Evolutionary conservation across 345 rosid genomes (phyloP), one percentile per base, ranked within the genome.

Genomic region (Populus pruinosa): DNA sequence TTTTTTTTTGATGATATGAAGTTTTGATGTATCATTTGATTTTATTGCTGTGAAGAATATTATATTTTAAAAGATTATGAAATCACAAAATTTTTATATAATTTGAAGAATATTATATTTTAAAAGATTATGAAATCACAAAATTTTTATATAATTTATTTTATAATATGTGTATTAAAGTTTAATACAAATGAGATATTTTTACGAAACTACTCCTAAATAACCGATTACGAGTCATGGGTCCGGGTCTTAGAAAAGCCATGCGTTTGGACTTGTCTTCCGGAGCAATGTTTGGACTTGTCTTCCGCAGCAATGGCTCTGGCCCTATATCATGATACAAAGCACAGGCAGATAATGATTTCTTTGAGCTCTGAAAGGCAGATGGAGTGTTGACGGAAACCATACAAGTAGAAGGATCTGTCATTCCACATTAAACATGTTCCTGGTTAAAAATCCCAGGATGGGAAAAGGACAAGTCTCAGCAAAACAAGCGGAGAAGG

Each of bases 281-380:
- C 97, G 86, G 66, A 96, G 91, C 99, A 98, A 94, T 73, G 97
- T 94, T 98, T 41, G 94, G 87, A 84, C 94, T 96, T 72, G 98
- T 88, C 90, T 96, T 96, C 79, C 97, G 86, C 63, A 96, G 91
- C 99, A 98, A 94, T 73, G 97, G 95, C 71, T 92, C 97, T 64
- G 95, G 92, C 81, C 98, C 99, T 78, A 86, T 91, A 83, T 96
- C 99, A 81, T 93, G 97, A 89, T 92, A 92, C 77, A 96, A 83
- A 69, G 99, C 86, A 85, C 98, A 96, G 49, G 98, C 94, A 78
- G 95, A 86, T 73, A 96, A 87, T 74, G 82, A 79, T 78, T 83
- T 85, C 85, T 83, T 89, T 29, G 88, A 88, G 83, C 89, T 85
- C 76, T 91, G 93, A 85, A 89, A 88, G 77, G 91, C 82, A 77